phyloP scores from a whole-genome alignment of 495 filamentous ascomycete species.

The Thermothielavioides terrestris region DNA sequence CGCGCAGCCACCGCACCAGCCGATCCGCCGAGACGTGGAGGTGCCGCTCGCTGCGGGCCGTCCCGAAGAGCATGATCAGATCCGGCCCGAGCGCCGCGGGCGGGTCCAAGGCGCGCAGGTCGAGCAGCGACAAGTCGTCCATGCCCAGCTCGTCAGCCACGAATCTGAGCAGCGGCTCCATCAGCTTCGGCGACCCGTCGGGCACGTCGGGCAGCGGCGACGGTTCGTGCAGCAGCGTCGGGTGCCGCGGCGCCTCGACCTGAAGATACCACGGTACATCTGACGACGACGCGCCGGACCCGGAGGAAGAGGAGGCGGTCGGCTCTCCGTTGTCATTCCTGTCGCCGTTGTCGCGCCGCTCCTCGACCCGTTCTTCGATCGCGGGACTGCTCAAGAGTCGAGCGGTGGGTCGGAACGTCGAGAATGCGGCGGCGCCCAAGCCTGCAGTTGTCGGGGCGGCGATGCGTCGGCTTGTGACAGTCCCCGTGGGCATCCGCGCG shows the following conservation, averaged over 20 bases:
- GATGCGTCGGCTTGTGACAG: not conserved
- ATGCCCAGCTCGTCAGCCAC: slow-evolving; percentile 74
- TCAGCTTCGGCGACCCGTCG: slow-evolving; percentile 58
- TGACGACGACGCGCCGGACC: not conserved
- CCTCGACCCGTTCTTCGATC: slow-evolving; percentile 12
- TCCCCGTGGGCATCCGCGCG: slow-evolving; percentile 1
- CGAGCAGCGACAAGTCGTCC: slow-evolving; percentile 65
- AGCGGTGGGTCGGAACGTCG: slow-evolving; percentile 17
- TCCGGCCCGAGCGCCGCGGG: slow-evolving; percentile 79
- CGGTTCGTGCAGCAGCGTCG: slow-evolving; percentile 47
- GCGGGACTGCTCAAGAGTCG: slow-evolving; percentile 11
- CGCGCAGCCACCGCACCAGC: slow-evolving; percentile 77
- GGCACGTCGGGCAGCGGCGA: slow-evolving; percentile 72
- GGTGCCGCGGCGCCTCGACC: slow-evolving; percentile 47
- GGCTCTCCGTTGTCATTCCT: not conserved
- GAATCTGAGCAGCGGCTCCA: slow-evolving; percentile 65
- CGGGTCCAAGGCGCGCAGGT: slow-evolving; percentile 75
- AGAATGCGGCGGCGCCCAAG: slow-evolving; percentile 13
- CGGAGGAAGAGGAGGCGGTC: not conserved
- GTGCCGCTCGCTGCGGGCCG: slow-evolving; percentile 86
- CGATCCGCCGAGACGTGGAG: slow-evolving; percentile 86
- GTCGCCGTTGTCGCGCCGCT: not conserved
- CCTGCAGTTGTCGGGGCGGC: not conserved
- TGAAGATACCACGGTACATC: slow-evolving; percentile 79
- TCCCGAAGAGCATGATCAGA: slow-evolving; percentile 89